These are phyloP conservation scores for Xylaria telfairii DNA, from an alignment of 495 filamentous ascomycete genomes.

Conservation along the genomic window DNA sequence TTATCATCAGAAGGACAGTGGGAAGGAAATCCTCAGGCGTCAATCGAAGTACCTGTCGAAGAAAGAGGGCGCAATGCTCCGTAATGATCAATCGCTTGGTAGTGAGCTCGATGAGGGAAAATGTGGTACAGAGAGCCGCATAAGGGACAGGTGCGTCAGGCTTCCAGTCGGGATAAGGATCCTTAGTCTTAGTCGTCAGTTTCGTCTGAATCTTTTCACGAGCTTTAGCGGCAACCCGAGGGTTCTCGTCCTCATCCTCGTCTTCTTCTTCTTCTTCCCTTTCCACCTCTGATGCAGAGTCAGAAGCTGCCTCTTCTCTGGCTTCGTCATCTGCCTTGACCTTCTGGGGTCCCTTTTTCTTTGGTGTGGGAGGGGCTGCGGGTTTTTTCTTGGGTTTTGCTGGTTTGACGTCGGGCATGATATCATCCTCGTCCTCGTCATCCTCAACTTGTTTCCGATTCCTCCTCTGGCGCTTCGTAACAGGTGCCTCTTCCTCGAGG, in stretches of 20 bases:
- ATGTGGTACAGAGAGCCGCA: constrained; percentile 91
- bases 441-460: constrained; percentile 48
- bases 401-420: constrained; percentile 44
- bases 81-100: constrained; percentile 86
- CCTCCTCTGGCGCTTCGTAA: constrained; percentile 56
- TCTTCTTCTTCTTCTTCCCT: constrained; percentile 58
- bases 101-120: constrained; percentile 91
- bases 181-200: constrained; percentile 66
- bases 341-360: constrained; percentile 33
- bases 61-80: constrained; percentile 86
- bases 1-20: constrained; percentile 93
- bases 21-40: constrained; percentile 88
- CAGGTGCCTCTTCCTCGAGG: constrained; percentile 57
- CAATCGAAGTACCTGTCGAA: constrained; percentile 88
- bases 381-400: constrained; percentile 37
- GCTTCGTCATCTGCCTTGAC: constrained; percentile 36
- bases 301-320: constrained; percentile 56
- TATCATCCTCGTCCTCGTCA: constrained; percentile 51
- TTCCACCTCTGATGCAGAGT: constrained; percentile 59
- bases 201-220: constrained; percentile 85
- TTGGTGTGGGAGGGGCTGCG: constrained; percentile 33
- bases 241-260: constrained; percentile 75
- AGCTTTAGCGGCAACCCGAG: constrained; percentile 74
- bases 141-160: constrained; percentile 88
- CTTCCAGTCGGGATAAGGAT: constrained; percentile 95